Evolutionary conservation across 169 alveolate genomes (phyloP), one percentile per base, ranked within the genome.

Genomic region (Plasmodium coatneyi): DNA sequence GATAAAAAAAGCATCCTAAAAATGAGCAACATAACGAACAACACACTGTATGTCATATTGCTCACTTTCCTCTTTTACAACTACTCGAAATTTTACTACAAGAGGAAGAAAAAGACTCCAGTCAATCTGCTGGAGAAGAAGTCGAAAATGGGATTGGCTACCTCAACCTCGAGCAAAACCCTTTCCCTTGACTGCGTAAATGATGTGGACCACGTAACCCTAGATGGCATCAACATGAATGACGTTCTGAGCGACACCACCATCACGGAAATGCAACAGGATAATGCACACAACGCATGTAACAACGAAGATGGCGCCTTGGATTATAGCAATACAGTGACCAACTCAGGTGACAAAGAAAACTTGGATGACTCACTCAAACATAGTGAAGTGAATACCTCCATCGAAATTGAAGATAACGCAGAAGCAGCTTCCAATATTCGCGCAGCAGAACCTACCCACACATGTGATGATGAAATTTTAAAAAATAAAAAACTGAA

Each of bases 21-120:
- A 76, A 46, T 84, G 93, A 84, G 93, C 52, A 72, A 84, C 46
- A 32, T 84, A 84, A 84, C 93, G 66, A 84, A 84, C 41, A 76
- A 84, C 7, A 84, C 93, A n/a, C 32, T 84, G 34, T 84, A 52
- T 12, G 66, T 84, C 36, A 76, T 78, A 3, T 28, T 84, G 25
- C 84, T 84, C 22, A 84, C 93, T 39, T 84, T 84, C 60, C 32
- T 84, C 12, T 84, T 84, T 84, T 84, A 84, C 66, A 84, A 84
- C 79, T 84, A 84, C 79, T 84, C 93, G 30, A 84, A 84, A 56
- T 74, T 84, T 70, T 84, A 84, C 70, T 76, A 84, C 54, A 84
- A 84, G 60, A 84, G 49, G 43, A 39, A 72, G 46, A 84, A 72
- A 74, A 84, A 39, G 70, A 84, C 34, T 5, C 76, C 82, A 1